Evolutionary conservation across 2,329 filamentous ascomycete species (phyloP).

Genomic region (Microcera coccophila): DNA sequence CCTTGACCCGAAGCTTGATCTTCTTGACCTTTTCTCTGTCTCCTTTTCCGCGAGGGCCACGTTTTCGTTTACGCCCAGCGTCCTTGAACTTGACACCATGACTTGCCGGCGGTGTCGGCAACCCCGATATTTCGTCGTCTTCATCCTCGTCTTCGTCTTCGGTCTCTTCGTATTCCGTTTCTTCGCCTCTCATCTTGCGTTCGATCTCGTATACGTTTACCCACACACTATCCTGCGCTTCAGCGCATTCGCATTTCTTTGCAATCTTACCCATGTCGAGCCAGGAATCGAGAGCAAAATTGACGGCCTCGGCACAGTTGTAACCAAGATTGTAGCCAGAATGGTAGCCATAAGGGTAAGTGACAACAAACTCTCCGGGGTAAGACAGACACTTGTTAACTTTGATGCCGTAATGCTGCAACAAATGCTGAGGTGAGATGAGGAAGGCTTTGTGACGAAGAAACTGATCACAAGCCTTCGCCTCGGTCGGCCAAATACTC

Average conservation of each 20-base stretch:
- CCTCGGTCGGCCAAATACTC: conserved; percentile 88
- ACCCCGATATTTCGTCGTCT: conserved; percentile 59
- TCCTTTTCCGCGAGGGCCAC: conserved; percentile 33
- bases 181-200: conserved; percentile 85
- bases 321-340: conserved; percentile 97
- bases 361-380: conserved; percentile 96
- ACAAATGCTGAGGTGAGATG: conserved; percentile 84
- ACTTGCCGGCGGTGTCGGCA: conserved; percentile 75
- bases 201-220: conserved; percentile 96
- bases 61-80: conserved; percentile 60
- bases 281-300: conserved; percentile 95
- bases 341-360: conserved; percentile 97
- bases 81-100: conserved; percentile 65
- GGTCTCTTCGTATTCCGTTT: conserved; percentile 77
- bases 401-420: conserved; percentile 86
- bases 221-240: conserved; percentile 96
- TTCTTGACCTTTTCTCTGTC: conserved; percentile 65
- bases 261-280: conserved; percentile 91
- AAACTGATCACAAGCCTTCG: conserved; percentile 94
- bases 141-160: conserved; percentile 67
- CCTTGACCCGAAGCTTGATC: conserved; percentile 71
- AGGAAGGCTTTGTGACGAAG: conserved; percentile 96
- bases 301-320: conserved; percentile 98
- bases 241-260: conserved; percentile 93
- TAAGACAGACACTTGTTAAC: conserved; percentile 96